Evolutionary conservation across 2,329 filamentous ascomycete genomes (phyloP).

Genomic region (Epichloe uncinata): DNA sequence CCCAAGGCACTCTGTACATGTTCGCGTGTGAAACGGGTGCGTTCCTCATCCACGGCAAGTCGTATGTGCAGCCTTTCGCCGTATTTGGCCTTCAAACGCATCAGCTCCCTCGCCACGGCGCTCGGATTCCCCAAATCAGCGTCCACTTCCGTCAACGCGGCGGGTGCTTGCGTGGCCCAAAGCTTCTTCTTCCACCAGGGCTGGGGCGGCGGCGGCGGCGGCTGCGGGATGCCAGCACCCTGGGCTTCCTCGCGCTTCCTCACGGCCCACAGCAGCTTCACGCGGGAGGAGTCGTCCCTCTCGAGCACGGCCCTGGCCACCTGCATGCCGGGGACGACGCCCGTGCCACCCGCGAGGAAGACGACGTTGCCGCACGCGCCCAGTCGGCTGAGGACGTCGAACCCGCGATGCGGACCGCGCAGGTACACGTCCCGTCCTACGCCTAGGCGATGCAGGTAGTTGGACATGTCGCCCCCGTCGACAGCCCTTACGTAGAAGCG

Average conservation of each 20-base stretch:
- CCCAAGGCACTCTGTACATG: slow-evolving; percentile 29
- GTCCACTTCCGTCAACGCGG: slow-evolving; percentile 10
- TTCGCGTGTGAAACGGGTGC: slow-evolving; percentile 44
- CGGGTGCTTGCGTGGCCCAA: slow-evolving; percentile 6
- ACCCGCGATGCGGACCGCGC: slow-evolving; percentile 66
- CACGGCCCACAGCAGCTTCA: slow-evolving; percentile 77
- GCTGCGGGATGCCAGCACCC: neutral
- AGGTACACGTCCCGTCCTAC: slow-evolving; percentile 56
- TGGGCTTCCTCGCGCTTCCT: slow-evolving; percentile 41
- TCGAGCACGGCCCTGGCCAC: slow-evolving; percentile 50
- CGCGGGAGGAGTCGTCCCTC: slow-evolving; percentile 17
- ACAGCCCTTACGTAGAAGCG: slow-evolving; percentile 70
- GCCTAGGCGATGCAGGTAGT: slow-evolving; percentile 56
- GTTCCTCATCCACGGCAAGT: slow-evolving; percentile 75
- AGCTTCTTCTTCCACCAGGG: slow-evolving; percentile 18
- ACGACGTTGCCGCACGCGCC: slow-evolving; percentile 37
- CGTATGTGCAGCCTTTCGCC: slow-evolving; percentile 47
- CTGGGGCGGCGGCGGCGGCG: neutral
- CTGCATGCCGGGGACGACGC: slow-evolving; percentile 82
- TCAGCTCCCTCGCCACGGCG: slow-evolving; percentile 48
- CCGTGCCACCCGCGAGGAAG: slow-evolving; percentile 85
- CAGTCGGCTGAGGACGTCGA: slow-evolving; percentile 28
- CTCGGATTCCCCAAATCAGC: slow-evolving; percentile 19
- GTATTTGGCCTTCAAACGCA: slow-evolving; percentile 44
- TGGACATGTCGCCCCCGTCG: slow-evolving; percentile 70